Percentiles rank a stretch among this genome's conserved stretches.
phyloP scores from a whole-genome alignment of 2,329 filamentous ascomycete genomes.

The Colletotrichum sp. region DNA sequence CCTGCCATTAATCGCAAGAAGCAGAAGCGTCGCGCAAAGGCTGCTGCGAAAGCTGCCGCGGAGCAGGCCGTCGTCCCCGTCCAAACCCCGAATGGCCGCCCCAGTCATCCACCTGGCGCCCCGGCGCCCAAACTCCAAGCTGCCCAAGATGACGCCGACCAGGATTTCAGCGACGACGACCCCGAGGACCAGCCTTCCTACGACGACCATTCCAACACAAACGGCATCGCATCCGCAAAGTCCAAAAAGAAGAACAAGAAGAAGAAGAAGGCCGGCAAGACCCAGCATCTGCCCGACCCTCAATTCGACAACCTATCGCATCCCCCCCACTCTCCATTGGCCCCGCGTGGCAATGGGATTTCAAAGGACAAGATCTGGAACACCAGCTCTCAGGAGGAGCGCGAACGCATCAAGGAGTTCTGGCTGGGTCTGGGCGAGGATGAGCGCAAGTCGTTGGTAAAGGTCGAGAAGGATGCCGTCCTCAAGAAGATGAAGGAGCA shows the following conservation, averaged over 20 bases:
- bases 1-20: conserved; percentile 86
- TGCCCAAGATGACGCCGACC: conserved; percentile 55
- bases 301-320: conserved; percentile 34
- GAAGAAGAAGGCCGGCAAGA: conserved; percentile 53
- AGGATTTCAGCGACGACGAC: conserved; percentile 63
- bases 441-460: conserved; percentile 92
- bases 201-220: conserved; percentile 37
- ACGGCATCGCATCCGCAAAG: conserved; percentile 53
- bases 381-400: conserved; percentile 90
- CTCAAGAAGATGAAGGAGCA: conserved; percentile 99
- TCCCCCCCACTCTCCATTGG: conserved; percentile 33
- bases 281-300: conserved; percentile 24
- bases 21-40: conserved; percentile 90
- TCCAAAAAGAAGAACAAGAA: conserved; percentile 72
- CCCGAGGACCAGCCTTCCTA: conserved; percentile 45
- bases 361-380: conserved; percentile 95
- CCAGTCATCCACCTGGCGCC: conserved; percentile 36
- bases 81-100: conserved; percentile 43
- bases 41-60: conserved; percentile 69
- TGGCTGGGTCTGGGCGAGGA: conserved; percentile 95
- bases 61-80: conserved; percentile 30
- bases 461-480: conserved; percentile 98
- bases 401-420: conserved; percentile 97
- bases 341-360: conserved; percentile 46
- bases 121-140: conserved; percentile 29